Percentiles rank a stretch among this genome's conserved stretches.
These are phyloP conservation scores for Casaregolazyma lundiana DNA, from an alignment of 1,139 yeast genomes.

Conservation along the genomic window DNA sequence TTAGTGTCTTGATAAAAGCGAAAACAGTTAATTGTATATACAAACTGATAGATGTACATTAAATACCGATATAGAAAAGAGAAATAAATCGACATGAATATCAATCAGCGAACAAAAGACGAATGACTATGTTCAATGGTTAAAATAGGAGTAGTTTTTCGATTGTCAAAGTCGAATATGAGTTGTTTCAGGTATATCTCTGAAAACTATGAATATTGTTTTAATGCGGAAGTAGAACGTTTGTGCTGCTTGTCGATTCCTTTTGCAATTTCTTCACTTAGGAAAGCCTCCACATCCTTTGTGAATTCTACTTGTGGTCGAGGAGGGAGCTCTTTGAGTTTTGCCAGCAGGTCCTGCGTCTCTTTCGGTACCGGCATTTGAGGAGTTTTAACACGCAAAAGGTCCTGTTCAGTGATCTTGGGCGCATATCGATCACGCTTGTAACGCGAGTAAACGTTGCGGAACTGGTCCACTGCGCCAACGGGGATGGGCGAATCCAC, in stretches of 20 bases:
- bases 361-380: constrained; percentile 58
- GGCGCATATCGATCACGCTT: constrained; percentile 38
- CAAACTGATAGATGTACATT: constrained; percentile 3
- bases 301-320: constrained; percentile 50
- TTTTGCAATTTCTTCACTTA: constrained; percentile 51
- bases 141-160: too few species aligned
- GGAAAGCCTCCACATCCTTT: constrained; percentile 61
- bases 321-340: constrained; percentile 47
- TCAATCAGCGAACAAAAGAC: background rate
- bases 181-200: background rate
- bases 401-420: constrained; percentile 59
- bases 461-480: constrained; percentile 61
- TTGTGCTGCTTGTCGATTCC: constrained; percentile 33
- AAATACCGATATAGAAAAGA: background rate
- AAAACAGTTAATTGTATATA: background rate
- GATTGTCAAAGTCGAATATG: background rate
- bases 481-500: constrained; percentile 66
- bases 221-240: constrained; percentile 30
- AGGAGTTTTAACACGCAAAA: constrained; percentile 58
- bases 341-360: constrained; percentile 43
- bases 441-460: constrained; percentile 63
- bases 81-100: background rate
- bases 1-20: constrained; percentile 11
- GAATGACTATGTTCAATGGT: too few species aligned
- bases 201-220: constrained; percentile 25